These are phyloP conservation scores for Senecio squalidus DNA, from an alignment of 140 eudicot species.

Conservation along the genomic window DNA sequence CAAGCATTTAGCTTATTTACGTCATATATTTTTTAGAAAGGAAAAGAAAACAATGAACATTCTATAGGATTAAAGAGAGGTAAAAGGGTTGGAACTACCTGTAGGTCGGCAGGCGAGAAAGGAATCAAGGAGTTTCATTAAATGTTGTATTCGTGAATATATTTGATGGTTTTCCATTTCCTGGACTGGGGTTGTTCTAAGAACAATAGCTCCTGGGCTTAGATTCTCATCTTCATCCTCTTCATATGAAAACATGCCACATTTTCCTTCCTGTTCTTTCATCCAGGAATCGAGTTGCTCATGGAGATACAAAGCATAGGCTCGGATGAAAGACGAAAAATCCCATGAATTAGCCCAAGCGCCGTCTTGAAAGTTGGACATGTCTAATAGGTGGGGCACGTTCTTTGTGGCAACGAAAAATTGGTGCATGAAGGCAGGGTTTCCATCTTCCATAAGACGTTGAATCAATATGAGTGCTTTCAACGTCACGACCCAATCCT, in stretches of 20 bases:
- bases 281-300: constrained; percentile 63
- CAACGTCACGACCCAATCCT: constrained; percentile 78
- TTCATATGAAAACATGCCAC: constrained; percentile 14
- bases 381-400: constrained; percentile 67
- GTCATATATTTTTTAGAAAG: too few relatives aligned
- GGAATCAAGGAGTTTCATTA: too few relatives aligned
- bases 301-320: constrained; percentile 55
- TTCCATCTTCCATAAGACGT: constrained; percentile 59
- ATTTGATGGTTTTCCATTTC: too few relatives aligned
- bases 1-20: too few relatives aligned
- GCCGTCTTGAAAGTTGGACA: constrained; percentile 62
- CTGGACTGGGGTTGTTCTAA: too few relatives aligned
- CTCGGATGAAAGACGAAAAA: constrained; percentile 61
- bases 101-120: too few relatives aligned
- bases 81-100: too few relatives aligned
- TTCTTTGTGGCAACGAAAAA: constrained; percentile 65
- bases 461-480: constrained; percentile 65
- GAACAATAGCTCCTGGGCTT: constrained; percentile 11
- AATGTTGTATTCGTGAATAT: too few relatives aligned
- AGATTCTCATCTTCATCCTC: constrained; percentile 30
- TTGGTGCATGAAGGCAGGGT: constrained; percentile 55
- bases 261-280: constrained; percentile 48
- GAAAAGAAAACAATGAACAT: too few relatives aligned
- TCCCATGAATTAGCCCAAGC: constrained; percentile 58
- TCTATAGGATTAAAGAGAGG: too few relatives aligned